Conservation (phyloP, 495 filamentous ascomycete genomes). For the Mycothermus thermophilus region DNA sequence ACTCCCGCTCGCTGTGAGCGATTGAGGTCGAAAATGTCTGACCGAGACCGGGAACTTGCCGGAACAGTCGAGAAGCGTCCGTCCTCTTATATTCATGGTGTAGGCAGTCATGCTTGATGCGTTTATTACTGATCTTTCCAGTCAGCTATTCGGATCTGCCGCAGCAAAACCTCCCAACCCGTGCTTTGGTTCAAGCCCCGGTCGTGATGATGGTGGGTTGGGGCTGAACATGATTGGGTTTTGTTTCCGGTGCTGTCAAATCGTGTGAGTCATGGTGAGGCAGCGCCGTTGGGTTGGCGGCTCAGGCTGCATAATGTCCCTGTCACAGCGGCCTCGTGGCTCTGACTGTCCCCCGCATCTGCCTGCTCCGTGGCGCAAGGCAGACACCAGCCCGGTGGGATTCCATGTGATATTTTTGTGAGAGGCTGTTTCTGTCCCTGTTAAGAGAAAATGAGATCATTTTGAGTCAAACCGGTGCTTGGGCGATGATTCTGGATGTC, state of each 20-base stretch:
- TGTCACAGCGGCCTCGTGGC: neutral
- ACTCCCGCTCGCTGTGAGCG: neutral
- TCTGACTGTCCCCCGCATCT: neutral
- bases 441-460: too few species aligned
- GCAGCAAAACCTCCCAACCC: neutral
- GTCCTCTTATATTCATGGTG: slow-evolving; percentile 3
- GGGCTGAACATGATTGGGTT: neutral
- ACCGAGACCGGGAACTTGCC: slow-evolving; percentile 1
- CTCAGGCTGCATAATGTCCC: neutral
- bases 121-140: neutral
- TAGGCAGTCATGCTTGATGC: neutral
- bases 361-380: slow-evolving; percentile 1
- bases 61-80: neutral
- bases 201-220: neutral
- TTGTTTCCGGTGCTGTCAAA: too few species aligned
- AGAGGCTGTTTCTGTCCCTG: too few species aligned
- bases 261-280: slow-evolving; percentile 3
- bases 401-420: too few species aligned
- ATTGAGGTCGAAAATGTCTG: neutral
- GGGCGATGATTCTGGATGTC: too few species aligned
- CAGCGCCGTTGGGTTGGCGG: neutral
- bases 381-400: too few species aligned
- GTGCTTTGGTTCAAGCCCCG: neutral
- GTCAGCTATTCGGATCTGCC: too few species aligned
- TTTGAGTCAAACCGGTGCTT: too few species aligned